A percentile compares a stretch with the other conserved stretches of the same genome.
Conservation (phyloP, 2,329 filamentous ascomycete species). For the Diaporthe sp. region DNA sequence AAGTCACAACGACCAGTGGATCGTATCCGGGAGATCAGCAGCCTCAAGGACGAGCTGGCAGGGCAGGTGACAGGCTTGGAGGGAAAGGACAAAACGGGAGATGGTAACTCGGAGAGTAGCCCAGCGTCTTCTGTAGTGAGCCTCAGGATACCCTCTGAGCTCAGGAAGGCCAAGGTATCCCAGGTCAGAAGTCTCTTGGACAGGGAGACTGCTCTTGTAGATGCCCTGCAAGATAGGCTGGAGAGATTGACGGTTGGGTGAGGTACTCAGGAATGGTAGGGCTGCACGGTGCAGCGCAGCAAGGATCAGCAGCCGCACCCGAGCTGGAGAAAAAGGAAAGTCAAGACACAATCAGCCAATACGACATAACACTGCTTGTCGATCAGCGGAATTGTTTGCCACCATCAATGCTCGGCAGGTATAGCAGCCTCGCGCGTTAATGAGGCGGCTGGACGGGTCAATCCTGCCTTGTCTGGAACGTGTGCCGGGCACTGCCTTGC, state of each 20-base stretch:
- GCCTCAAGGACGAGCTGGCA: constrained; percentile 66
- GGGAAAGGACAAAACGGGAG: constrained; percentile 47
- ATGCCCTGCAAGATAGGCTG: constrained; percentile 74
- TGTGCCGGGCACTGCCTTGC: constrained; percentile 21
- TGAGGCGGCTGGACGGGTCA: constrained; percentile 6
- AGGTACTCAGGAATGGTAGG: constrained; percentile 8
- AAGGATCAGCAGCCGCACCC: constrained; percentile 29
- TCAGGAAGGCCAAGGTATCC: constrained; percentile 73
- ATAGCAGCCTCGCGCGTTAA: constrained; percentile 20
- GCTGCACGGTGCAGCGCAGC: constrained; percentile 1
- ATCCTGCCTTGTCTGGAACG: neutral
- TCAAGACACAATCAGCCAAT: constrained; percentile 37
- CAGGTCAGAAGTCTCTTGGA: constrained; percentile 76
- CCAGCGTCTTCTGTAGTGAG: constrained; percentile 54
- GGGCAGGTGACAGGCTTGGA: constrained; percentile 63
- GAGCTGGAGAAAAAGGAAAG: constrained; percentile 8
- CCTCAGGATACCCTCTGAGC: constrained; percentile 69
- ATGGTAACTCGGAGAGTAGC: constrained; percentile 45
- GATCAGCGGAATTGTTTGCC: constrained; percentile 23
- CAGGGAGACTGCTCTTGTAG: constrained; percentile 76
- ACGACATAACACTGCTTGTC: constrained; percentile 29
- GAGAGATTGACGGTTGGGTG: constrained; percentile 64
- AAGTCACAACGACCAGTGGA: constrained; percentile 66
- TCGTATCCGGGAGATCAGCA: constrained; percentile 70
- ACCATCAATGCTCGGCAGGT: neutral